A percentile compares a stretch with the other conserved stretches of the same genome.
Evolutionary conservation across 768 basidiomycete genomes (phyloP).

Genomic region (Boletus rubropictus): DNA sequence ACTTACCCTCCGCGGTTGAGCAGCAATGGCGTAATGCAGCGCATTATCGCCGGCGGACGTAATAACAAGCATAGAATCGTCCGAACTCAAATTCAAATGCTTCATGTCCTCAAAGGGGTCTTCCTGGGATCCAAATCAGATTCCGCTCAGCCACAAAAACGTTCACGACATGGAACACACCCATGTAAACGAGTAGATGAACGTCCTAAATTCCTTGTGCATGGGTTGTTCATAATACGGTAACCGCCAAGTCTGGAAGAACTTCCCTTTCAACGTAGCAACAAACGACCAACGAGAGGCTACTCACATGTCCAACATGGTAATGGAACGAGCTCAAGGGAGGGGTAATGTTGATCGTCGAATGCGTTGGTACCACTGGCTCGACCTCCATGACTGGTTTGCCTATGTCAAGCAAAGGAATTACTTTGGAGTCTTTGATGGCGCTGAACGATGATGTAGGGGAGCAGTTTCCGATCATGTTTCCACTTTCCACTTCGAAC

Average conservation of each 20-base stretch:
- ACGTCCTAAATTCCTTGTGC: slow-evolving; percentile 61
- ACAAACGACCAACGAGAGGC: not conserved
- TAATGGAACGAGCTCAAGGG: slow-evolving; percentile 63
- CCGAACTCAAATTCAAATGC: slow-evolving; percentile 48
- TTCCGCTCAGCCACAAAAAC: not conserved
- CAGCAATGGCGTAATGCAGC: slow-evolving; percentile 70
- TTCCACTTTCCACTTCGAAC: slow-evolving; percentile 61
- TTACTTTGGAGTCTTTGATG: slow-evolving; percentile 32
- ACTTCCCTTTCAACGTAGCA: not conserved
- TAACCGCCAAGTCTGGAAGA: slow-evolving; percentile 51
- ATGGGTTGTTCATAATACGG: slow-evolving; percentile 66
- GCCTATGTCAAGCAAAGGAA: slow-evolving; percentile 41
- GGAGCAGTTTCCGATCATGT: slow-evolving; percentile 47
- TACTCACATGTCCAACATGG: slow-evolving; percentile 43
- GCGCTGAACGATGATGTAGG: slow-evolving; percentile 31
- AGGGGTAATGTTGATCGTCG: slow-evolving; percentile 45
- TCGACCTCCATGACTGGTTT: slow-evolving; percentile 31
- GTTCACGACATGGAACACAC: slow-evolving; percentile 22
- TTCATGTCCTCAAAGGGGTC: slow-evolving; percentile 72
- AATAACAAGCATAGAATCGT: slow-evolving; percentile 68
- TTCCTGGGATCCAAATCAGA: slow-evolving; percentile 38
- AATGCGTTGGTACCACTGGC: slow-evolving; percentile 15
- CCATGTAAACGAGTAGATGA: slow-evolving; percentile 63
- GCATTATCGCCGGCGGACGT: slow-evolving; percentile 79
- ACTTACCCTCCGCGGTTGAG: slow-evolving; percentile 47